These are phyloP conservation scores for Paramecium biaurelia DNA, from an alignment of 73 alveolate species.

Conservation along the genomic window DNA sequence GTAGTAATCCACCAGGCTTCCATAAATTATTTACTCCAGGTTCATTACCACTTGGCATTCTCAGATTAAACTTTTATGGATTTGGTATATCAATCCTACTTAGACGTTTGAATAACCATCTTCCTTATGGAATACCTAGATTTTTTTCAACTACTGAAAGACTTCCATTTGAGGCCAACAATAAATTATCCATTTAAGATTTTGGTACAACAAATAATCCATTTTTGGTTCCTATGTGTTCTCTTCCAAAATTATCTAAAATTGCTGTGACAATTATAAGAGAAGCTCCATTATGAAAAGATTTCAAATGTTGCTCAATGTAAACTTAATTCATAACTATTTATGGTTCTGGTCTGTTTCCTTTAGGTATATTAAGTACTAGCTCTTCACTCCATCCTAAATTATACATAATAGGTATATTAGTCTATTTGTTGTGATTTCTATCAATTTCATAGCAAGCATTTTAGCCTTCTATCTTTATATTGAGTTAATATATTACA, in stretches of 20 bases:
- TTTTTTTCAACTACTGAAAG: background rate
- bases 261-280: background rate
- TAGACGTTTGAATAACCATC: background rate
- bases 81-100: slow-evolving; percentile 10
- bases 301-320: background rate
- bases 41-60: slow-evolving; percentile 45
- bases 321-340: background rate
- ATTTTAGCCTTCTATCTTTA: background rate
- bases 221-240: background rate
- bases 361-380: background rate
- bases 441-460: background rate
- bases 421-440: background rate
- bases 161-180: background rate
- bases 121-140: slow-evolving; percentile 1
- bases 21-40: background rate
- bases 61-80: background rate
- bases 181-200: background rate
- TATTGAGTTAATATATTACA: background rate
- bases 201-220: slow-evolving; percentile 27
- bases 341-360: slow-evolving; percentile 1
- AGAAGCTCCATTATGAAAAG: slow-evolving; percentile 7
- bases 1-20: slow-evolving; percentile 15
- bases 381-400: slow-evolving; percentile 26
- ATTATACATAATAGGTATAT: background rate
- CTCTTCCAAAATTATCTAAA: slow-evolving; percentile 15